A percentile compares a stretch with the other conserved stretches of the same genome.
Evolutionary conservation across 179 eudicot species (phyloP).

Genomic region (Dionaea muscipula): DNA sequence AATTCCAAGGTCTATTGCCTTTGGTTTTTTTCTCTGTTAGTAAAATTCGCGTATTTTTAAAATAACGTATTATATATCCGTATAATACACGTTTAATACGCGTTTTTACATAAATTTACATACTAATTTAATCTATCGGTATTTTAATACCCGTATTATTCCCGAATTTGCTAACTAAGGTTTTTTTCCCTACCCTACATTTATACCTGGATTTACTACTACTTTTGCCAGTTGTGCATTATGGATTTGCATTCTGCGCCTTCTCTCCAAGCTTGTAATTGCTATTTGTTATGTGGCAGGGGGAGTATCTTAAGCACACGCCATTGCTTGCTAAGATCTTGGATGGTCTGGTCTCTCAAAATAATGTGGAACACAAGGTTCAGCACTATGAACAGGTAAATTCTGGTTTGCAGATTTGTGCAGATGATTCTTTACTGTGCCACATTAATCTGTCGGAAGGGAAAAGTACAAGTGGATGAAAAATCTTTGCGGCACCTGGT

Average conservation of each 20-base stretch:
- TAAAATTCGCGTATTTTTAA: no score
- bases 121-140: no score
- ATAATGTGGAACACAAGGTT: slow-evolving; percentile 39
- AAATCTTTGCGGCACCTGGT: neutral
- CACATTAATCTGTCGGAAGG: neutral
- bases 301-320: slow-evolving; percentile 75
- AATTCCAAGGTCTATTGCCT: no score
- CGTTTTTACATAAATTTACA: no score
- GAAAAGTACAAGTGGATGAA: neutral
- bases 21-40: no score
- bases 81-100: no score
- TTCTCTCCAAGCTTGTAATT: neutral
- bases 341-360: slow-evolving; percentile 62
- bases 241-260: neutral
- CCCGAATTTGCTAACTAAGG: no score
- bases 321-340: slow-evolving; percentile 84
- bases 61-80: no score
- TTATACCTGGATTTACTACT: no score
- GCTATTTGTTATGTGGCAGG: slow-evolving; percentile 32
- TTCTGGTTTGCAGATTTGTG: neutral
- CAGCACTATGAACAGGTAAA: slow-evolving; percentile 60
- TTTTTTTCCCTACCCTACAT: no score
- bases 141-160: no score
- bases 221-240: no score
- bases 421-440: neutral